phyloP scores from a whole-genome alignment of 2,329 filamentous ascomycete genomes.

The Ophiostoma piceae region DNA sequence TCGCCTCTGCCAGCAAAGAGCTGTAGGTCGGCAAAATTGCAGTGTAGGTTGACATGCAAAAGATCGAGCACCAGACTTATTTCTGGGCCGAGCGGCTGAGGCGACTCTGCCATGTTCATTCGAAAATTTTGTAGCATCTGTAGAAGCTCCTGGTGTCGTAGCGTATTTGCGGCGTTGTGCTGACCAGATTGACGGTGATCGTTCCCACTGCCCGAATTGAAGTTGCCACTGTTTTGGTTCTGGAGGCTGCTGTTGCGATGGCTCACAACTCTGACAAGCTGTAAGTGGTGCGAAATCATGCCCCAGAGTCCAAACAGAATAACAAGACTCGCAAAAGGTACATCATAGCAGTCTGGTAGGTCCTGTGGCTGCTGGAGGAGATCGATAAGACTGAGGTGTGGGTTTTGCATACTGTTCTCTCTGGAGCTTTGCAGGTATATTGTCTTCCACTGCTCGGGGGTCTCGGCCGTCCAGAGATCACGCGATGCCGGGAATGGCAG shows the following conservation, averaged over 20 bases:
- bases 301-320: conserved; percentile 23
- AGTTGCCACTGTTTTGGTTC: not conserved
- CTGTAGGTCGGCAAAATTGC: conserved; percentile 60
- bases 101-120: not conserved
- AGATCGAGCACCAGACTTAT: conserved; percentile 47
- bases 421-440: conserved; percentile 44
- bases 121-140: conserved; percentile 48
- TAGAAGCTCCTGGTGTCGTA: conserved; percentile 57
- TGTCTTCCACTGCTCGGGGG: conserved; percentile 59
- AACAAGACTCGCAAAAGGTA: conserved; percentile 9
- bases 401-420: not conserved
- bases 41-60: conserved; percentile 58
- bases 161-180: not conserved
- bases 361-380: conserved; percentile 20
- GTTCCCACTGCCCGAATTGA: not conserved
- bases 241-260: not conserved
- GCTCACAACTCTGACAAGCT: conserved; percentile 8
- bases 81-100: conserved; percentile 12
- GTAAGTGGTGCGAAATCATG: conserved; percentile 22
- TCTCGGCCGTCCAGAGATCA: conserved; percentile 60
- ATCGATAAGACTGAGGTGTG: conserved; percentile 14
- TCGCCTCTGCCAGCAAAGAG: conserved; percentile 63
- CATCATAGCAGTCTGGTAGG: conserved; percentile 21
- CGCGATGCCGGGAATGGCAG: conserved; percentile 59
- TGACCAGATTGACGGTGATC: not conserved